Percentiles rank a stretch among this genome's conserved stretches.
phyloP scores from a whole-genome alignment of 768 basidiomycete species.

The Pleurotus sapidus region DNA sequence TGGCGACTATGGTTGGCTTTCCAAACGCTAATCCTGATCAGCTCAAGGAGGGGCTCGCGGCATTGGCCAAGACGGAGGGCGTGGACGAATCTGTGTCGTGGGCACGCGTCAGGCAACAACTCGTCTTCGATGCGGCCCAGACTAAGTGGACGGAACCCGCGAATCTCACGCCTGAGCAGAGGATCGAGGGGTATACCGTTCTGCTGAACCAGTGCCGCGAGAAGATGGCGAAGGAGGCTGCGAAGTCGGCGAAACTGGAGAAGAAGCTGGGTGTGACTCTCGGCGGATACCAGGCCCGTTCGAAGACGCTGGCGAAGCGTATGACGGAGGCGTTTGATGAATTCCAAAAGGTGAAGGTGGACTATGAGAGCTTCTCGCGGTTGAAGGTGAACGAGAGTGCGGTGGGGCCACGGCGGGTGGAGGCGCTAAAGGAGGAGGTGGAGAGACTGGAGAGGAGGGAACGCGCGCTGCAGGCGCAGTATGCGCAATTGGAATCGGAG shows the following conservation, averaged over 20 bases:
- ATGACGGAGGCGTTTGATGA: constrained; percentile 68
- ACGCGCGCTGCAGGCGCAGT: constrained; percentile 72
- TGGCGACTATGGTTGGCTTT: constrained; percentile 79
- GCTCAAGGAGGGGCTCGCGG: constrained; percentile 71
- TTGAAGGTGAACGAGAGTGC: constrained; percentile 71
- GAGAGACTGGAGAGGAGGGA: constrained; percentile 77
- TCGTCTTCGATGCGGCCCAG: constrained; percentile 58
- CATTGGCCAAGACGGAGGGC: constrained; percentile 59
- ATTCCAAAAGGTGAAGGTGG: constrained; percentile 61
- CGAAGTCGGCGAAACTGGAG: constrained; percentile 80
- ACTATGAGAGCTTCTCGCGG: constrained; percentile 76
- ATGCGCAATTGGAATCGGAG: constrained; percentile 80
- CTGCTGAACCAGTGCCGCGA: constrained; percentile 64
- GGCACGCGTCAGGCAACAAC: constrained; percentile 60
- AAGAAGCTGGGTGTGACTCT: constrained; percentile 86
- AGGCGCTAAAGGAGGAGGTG: constrained; percentile 84
- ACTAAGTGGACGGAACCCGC: constrained; percentile 67
- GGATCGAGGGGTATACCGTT: constrained; percentile 59
- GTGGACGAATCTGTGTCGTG: constrained; percentile 64
- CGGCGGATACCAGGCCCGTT: constrained; percentile 88
- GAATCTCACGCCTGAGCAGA: constrained; percentile 53
- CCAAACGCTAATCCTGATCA: constrained; percentile 79
- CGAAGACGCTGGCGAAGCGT: constrained; percentile 60
- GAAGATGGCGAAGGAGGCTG: constrained; percentile 76
- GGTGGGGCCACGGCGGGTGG: constrained; percentile 75